Percentiles rank a stretch among this genome's conserved stretches.
Evolutionary conservation across 805 yeast genomes (phyloP).

Genomic region (Saccharomycopsis fibuligera): DNA sequence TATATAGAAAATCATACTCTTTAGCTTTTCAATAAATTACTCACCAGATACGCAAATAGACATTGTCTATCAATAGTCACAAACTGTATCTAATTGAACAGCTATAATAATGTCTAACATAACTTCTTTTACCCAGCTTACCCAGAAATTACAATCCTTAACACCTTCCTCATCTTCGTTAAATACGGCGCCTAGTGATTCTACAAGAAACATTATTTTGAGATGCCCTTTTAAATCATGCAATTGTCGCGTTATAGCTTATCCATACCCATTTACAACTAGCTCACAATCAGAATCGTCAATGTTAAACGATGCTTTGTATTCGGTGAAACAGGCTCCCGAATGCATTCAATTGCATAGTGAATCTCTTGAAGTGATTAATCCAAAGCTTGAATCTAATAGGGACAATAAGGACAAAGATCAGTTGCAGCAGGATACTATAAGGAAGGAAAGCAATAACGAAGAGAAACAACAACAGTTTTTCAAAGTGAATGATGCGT

Average conservation of each 20-base stretch:
- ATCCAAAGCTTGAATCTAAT: slow-evolving; percentile 3
- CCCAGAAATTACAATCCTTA: too few relatives aligned
- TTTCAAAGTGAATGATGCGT: slow-evolving; percentile 47
- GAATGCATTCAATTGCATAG: slow-evolving; percentile 12
- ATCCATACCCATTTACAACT: slow-evolving; percentile 2
- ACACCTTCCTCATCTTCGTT: too few relatives aligned
- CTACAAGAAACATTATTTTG: too few relatives aligned
- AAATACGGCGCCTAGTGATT: too few relatives aligned
- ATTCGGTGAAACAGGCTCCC: slow-evolving; percentile 11
- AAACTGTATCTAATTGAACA: too few relatives aligned
- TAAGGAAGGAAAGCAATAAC: background rate
- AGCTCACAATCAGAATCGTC: slow-evolving; percentile 3
- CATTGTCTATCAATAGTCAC: too few relatives aligned
- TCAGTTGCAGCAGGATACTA: slow-evolving; percentile 1
- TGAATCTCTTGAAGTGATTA: slow-evolving; percentile 6
- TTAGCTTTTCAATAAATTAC: too few relatives aligned
- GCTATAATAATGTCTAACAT: too few relatives aligned
- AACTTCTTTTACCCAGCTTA: too few relatives aligned
- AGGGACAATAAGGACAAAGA: background rate
- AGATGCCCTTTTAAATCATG: slow-evolving; percentile 17
- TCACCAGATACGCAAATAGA: too few relatives aligned
- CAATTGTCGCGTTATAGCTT: slow-evolving; percentile 15
- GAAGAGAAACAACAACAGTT: slow-evolving; percentile 31
- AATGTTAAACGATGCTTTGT: too few relatives aligned
- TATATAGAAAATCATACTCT: too few relatives aligned